Conservation (phyloP, 108 stramenopile species). For the Skeletonema potamos region DNA sequence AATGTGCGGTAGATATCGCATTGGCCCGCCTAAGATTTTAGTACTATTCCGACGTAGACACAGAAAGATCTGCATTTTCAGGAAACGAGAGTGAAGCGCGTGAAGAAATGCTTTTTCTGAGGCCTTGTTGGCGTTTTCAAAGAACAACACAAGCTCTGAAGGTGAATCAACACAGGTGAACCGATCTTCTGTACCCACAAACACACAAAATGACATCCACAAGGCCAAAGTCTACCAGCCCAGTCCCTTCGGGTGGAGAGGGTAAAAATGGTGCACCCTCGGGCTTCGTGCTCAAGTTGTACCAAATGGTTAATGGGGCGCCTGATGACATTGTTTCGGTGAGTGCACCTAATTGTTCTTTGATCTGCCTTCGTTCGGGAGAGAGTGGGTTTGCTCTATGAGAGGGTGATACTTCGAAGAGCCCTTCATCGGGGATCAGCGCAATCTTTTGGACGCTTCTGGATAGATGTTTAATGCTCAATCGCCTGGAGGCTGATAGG, state of each 20-base stretch:
- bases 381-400: neutral
- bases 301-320: constrained; percentile 85
- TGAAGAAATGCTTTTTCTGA: neutral
- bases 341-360: constrained; percentile 45
- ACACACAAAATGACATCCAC: neutral
- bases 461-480: neutral
- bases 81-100: neutral
- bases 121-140: neutral
- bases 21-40: neutral
- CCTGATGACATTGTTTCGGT: constrained; percentile 84
- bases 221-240: neutral
- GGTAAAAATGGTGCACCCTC: constrained; percentile 10
- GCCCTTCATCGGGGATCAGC: neutral
- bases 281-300: constrained; percentile 84
- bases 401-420: neutral
- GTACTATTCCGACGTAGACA: neutral
- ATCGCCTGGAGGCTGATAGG: neutral
- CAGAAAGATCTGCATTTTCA: neutral
- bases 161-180: neutral
- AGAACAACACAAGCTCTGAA: neutral
- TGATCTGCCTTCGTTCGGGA: neutral
- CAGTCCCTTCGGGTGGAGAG: neutral
- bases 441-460: neutral
- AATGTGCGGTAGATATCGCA: neutral
- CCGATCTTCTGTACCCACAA: neutral